Base-by-base conservation (phyloP, 116 monocot genomes). In the Papilionanthe hybrid region DNA sequence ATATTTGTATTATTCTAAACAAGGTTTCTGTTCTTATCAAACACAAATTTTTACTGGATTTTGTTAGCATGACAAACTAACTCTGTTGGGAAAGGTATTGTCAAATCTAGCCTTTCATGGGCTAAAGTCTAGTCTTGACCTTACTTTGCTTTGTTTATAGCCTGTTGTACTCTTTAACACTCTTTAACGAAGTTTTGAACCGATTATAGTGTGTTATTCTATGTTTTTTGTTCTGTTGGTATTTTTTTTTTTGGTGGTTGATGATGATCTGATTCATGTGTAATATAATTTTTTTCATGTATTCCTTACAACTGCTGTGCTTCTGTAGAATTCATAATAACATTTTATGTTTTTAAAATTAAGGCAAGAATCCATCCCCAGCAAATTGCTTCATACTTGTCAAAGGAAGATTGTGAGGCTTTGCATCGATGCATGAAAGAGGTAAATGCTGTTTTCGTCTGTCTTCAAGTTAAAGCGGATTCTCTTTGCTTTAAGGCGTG, bases 301-400 rank as follows among this genome's bases (percentile, higher is more conserved):
- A 65, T 2, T 69, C 37, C 5, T 37, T 69, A 4, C 15, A 13
- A 5, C 17, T 5, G 32, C 32, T 69, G 15, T 69, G 17, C 25
- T 69, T 69, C 18, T 22, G 69, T 69, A 37, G 32, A 32, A 69
- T 5, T 32, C 12, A 69, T 69, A 37, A 22, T 69, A 17, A 69
- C 37, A 17, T 69, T 4, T 32, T 25, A 65, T 65, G 69, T 37
- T 69, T 60, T 69, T 69, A 29, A 56, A 79, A 78, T 42, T 41
- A 72, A 91, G 99, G 93, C 95, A 32, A 90, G 82, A 77, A 90
- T 95, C 82, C 99, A 99, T 89, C 99, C 99, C 71, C 82, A 90
- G 79, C 95, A 95, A 86, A 75, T 75, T 78, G 93, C 93, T 82
- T 60, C 93, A 67, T 88, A 60, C 69, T 82, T 99, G 75, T 82